Evolutionary conservation across 2,329 filamentous ascomycete species (phyloP), one percentile per base, ranked within the genome.

Genomic region (Arachnopeziza araneosa): DNA sequence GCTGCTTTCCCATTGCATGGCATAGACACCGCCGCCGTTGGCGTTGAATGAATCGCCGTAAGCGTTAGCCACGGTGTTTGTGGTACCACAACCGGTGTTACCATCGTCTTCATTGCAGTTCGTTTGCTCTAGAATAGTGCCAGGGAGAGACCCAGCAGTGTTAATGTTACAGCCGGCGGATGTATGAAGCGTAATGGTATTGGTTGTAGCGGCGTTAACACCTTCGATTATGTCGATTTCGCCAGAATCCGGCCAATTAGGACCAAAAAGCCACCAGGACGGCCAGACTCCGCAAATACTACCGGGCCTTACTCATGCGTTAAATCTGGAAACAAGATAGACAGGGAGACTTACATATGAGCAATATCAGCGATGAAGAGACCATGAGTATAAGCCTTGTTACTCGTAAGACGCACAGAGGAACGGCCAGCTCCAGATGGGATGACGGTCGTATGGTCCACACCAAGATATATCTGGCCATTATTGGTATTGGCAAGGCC

Each of bases 241-340:
- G 19, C 68, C 68, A 48, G 52, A 55, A 24, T 51, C 49, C 55
- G 80, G 67, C 62, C 65, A 69, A 50, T 67, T 62, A 12, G 24
- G 22, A 23, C 50, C 32, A 17, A 56, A 52, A 2, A 58, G 60
- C 61, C 61, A 63, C 50, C 80, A 81, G 74, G 88, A 85, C 59
- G 88, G 88, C 88, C 89, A 91, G 24, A 83, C 80, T 21, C 89
- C 89, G 65, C 89, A 91, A 56, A 82, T 76, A 1, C 84, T 84
- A 79, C 79, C 56, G 1, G 88, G 88, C 36, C 36, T 44, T 44
- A 19, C 10, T 44, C 10, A 44, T 8, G 10, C 4, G 6, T 44
- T 12, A 44, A 12, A 6, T 44, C 17, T 19, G 17, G 12, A 44
- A 17, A 7, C 17, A 44, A 44, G 17, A 14, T 44, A 44, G 36